A percentile compares a stretch with the other conserved stretches of the same genome.
Evolutionary conservation across 1,284 basidiomycete species (phyloP).

Genomic region (Ganoderma resinaceum): DNA sequence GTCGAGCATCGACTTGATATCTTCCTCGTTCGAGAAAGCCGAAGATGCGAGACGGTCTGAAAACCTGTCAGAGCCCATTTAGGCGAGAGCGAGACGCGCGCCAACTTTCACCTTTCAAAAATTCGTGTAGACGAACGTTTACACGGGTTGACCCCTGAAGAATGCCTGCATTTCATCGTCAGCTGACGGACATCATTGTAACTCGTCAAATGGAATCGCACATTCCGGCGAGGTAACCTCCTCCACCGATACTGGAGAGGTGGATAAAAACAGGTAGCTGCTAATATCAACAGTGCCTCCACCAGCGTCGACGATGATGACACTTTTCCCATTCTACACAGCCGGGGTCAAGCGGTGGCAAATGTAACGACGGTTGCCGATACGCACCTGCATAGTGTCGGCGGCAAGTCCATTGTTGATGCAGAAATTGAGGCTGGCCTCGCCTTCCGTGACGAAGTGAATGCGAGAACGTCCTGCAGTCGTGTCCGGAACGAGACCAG

Average conservation of each 20-base stretch:
- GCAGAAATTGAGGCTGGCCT: conserved; percentile 57
- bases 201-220: conserved; percentile 34
- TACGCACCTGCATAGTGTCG: conserved; percentile 40
- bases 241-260: conserved; percentile 38
- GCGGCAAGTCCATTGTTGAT: conserved; percentile 45
- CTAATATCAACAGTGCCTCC: conserved; percentile 65
- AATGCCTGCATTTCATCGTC: conserved; percentile 27
- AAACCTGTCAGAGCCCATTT: neutral
- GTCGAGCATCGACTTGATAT: conserved; percentile 45
- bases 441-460: conserved; percentile 57
- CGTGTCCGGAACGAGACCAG: conserved; percentile 40
- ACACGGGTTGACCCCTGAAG: conserved; percentile 37
- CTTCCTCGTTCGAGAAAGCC: conserved; percentile 42
- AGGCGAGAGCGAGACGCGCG: neutral
- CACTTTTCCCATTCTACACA: conserved; percentile 46
- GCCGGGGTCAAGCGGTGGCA: neutral
- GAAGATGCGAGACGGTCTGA: conserved; percentile 45
- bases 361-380: neutral
- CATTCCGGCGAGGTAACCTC: conserved; percentile 50
- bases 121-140: conserved; percentile 39
- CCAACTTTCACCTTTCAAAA: conserved; percentile 37
- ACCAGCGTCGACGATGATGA: conserved; percentile 64
- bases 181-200: too few relatives aligned
- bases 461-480: conserved; percentile 43
- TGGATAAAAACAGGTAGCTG: conserved; percentile 47